A percentile compares a stretch with the other conserved stretches of the same genome.
Evolutionary conservation across 2,329 filamentous ascomycete genomes (phyloP).

Genomic region (Alternaria solani): DNA sequence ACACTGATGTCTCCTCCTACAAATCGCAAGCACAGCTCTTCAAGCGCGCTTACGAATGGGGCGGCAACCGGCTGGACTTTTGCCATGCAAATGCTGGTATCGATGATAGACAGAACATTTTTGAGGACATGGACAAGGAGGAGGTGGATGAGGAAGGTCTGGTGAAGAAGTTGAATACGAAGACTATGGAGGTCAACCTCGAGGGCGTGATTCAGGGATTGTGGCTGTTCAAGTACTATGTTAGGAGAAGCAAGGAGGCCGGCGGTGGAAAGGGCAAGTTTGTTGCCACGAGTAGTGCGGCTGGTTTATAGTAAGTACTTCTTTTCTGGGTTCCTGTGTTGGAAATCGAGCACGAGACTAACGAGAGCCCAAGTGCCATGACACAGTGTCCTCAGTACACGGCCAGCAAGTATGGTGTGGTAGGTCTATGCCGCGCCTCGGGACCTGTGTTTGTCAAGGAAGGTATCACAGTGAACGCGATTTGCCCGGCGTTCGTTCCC

Average conservation of each 20-base stretch:
- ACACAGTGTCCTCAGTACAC: conserved; percentile 53
- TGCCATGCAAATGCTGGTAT: conserved; percentile 57
- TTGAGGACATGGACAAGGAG: conserved; percentile 41
- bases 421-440: conserved; percentile 50
- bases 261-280: conserved; percentile 50
- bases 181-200: conserved; percentile 52
- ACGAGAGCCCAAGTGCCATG: conserved; percentile 22
- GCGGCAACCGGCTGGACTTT: conserved; percentile 53
- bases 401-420: conserved; percentile 54
- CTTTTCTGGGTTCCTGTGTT: not conserved
- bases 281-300: conserved; percentile 51
- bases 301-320: conserved; percentile 48
- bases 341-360: not conserved
- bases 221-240: conserved; percentile 55
- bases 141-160: conserved; percentile 47
- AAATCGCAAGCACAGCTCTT: conserved; percentile 51
- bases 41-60: conserved; percentile 53
- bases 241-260: conserved; percentile 46
- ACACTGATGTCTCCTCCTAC: conserved; percentile 53
- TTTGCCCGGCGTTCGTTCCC: conserved; percentile 52
- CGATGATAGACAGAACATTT: conserved; percentile 51
- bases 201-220: conserved; percentile 53
- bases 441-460: conserved; percentile 46
- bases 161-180: conserved; percentile 50
- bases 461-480: conserved; percentile 52